Evolutionary conservation across 2,329 filamentous ascomycete species (phyloP).

Genomic region (Sporothrix humicola): DNA sequence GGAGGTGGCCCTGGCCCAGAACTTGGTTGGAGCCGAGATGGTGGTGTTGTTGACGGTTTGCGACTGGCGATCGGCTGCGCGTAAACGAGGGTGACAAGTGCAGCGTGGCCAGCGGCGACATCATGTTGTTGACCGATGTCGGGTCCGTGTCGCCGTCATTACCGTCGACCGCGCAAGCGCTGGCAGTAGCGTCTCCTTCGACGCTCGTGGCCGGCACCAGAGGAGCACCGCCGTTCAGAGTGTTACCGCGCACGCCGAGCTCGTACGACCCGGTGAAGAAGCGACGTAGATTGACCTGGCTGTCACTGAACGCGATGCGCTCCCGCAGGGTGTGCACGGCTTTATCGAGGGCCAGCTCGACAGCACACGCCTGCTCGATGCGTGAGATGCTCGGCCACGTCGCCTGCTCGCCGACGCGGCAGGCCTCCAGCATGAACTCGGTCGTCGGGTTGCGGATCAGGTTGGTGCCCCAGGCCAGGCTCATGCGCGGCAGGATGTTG

Average conservation of each 20-base stretch:
- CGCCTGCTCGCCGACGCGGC: conserved; percentile 78
- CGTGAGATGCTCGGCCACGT: conserved; percentile 91
- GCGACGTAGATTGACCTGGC: conserved; percentile 64
- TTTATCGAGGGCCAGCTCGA: conserved; percentile 82
- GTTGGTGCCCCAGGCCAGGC: conserved; percentile 53
- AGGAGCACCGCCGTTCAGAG: conserved; percentile 16
- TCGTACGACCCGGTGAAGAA: conserved; percentile 47
- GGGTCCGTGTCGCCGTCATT: conserved; percentile 33
- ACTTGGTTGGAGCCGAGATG: neutral
- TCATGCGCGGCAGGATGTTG: conserved; percentile 64
- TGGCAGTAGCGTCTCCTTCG: neutral
- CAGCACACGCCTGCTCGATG: conserved; percentile 84
- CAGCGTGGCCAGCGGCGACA: neutral
- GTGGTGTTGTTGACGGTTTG: conserved; percentile 28
- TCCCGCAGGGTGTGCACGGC: conserved; percentile 73
- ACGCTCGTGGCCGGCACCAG: neutral
- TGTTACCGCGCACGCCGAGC: conserved; percentile 38
- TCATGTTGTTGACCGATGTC: conserved; percentile 27
- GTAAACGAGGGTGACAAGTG: neutral
- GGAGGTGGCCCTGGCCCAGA: conserved; percentile 14
- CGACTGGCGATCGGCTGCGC: conserved; percentile 26
- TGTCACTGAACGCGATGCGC: conserved; percentile 71
- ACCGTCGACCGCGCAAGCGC: neutral
- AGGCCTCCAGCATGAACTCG: conserved; percentile 83
- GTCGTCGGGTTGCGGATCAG: conserved; percentile 83